Percentiles rank a stretch among this genome's conserved stretches.
These are phyloP conservation scores for Penicillium sp. DNA, from an alignment of 2,329 filamentous ascomycete genomes.

Conservation along the genomic window DNA sequence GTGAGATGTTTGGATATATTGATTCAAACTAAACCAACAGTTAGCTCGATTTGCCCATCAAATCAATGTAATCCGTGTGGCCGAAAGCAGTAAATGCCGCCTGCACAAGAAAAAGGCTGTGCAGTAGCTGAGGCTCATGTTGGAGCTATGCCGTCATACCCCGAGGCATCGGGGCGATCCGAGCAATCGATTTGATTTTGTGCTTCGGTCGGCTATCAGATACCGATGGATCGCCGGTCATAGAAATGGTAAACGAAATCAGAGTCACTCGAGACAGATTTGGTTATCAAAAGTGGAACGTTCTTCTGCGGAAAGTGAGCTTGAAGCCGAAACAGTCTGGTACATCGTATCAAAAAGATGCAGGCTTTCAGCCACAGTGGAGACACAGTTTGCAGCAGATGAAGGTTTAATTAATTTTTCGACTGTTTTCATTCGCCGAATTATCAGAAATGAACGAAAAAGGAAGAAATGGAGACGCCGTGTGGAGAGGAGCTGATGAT, in stretches of 20 bases:
- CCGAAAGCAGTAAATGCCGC: not conserved
- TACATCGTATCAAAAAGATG: not conserved
- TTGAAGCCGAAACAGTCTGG: not conserved
- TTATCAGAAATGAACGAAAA: not conserved
- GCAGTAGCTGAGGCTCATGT: conserved; percentile 17
- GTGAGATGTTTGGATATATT: not conserved
- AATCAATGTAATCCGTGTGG: not conserved
- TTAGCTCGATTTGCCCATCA: not conserved
- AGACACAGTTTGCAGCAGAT: not conserved
- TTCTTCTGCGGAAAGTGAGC: not conserved
- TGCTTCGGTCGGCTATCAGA: not conserved
- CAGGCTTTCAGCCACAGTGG: not conserved
- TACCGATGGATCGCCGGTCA: not conserved
- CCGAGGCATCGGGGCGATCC: conserved; percentile 14
- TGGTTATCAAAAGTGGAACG: not conserved
- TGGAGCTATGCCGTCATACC: conserved; percentile 21
- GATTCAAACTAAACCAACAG: not conserved
- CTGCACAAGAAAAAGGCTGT: not conserved
- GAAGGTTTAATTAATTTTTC: not conserved
- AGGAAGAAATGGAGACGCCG: not conserved
- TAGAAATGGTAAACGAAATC: not conserved
- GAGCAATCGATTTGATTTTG: conserved; percentile 13
- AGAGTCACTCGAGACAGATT: not conserved
- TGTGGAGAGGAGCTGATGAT: not conserved
- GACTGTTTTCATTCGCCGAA: not conserved